A percentile compares a stretch with the other conserved stretches of the same genome.
phyloP scores from a whole-genome alignment of 1,284 basidiomycete species.

The Ceratobasidium sp. region DNA sequence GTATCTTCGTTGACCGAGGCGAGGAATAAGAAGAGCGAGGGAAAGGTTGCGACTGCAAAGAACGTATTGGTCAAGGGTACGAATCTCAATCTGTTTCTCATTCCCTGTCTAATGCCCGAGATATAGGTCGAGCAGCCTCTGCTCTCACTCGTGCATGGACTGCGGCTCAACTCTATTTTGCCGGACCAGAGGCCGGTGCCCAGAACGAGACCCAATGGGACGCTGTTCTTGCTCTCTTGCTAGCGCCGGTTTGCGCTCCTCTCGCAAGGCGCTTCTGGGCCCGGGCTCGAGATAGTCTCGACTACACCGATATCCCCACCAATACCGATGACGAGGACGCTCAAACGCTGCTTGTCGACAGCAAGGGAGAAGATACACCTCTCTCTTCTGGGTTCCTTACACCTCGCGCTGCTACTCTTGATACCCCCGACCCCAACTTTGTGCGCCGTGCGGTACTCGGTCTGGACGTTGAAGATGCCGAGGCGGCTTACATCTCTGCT shows the following conservation, averaged over 20 bases:
- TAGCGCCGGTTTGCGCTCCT: conserved; percentile 32
- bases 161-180: conserved; percentile 34
- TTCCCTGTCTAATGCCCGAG: background rate
- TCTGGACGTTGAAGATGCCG: conserved; percentile 30
- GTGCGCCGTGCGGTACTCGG: conserved; percentile 30
- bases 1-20: conserved; percentile 1
- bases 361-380: conserved; percentile 5
- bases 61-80: conserved; percentile 35
- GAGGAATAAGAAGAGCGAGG: conserved; percentile 6
- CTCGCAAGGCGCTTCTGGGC: conserved; percentile 42
- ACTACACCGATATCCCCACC: background rate
- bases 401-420: conserved; percentile 2
- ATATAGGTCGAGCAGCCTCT: conserved; percentile 30
- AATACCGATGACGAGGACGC: background rate
- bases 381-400: conserved; percentile 21
- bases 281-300: conserved; percentile 23
- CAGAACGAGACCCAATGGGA: conserved; percentile 17
- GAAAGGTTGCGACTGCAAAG: conserved; percentile 10
- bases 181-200: background rate
- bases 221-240: conserved; percentile 39
- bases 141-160: conserved; percentile 30
- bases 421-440: conserved; percentile 6
- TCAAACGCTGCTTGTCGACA: background rate
- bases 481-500: conserved; percentile 32
- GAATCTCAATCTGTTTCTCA: background rate